Evolutionary conservation across 1,284 basidiomycete genomes (phyloP), one percentile per base, ranked within the genome.

Genomic region (Agaricales sp.): DNA sequence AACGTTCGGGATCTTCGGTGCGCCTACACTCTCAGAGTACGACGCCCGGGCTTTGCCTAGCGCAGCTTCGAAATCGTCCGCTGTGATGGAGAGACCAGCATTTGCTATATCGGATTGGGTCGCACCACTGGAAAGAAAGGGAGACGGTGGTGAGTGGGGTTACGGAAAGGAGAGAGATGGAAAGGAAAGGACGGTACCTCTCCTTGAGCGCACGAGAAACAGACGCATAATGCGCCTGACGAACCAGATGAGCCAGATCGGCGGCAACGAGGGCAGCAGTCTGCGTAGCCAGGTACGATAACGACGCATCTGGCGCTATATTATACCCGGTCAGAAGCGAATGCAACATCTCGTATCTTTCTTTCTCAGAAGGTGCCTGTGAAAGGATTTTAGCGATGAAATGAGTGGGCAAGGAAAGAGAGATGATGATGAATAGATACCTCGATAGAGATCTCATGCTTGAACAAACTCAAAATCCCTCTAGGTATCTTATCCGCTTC

Each of bases 1-100:
- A 0, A 99, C 94, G 54, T 81, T 90, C 1, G 96, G 96, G 47
- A 99, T 99, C 59, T 90, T 94, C 0, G 96, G 96, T 16, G 93
- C 92, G 12, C 95, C 95, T 50, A 99, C 96, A 58, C 78, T 92
- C 61, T 94, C 90, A 14, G 90, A 88, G 66, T 96, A 96, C 1
- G 82, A 78, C 12, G 78, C 70, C 50, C 93, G 75, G 3, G 89
- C 87, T 54, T 82, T 79, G n/a, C 74, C 71, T 11, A 99, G 70
- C 0, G 92, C 92, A 3, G 61, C 54, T 2, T 86, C 78, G 55
- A 96, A 82, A 58, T 97, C 92, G 20, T 70, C 70, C 0, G 74
- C 73, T 0, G 75, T 80, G 20, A 93, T 60, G 0, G 77, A 66
- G 6, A 87, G 59, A 2, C 80, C 81, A 0, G 79, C 77, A 2